Conservation (phyloP, 768 basidiomycete species). For the Cystofilobasidium macerans region DNA sequence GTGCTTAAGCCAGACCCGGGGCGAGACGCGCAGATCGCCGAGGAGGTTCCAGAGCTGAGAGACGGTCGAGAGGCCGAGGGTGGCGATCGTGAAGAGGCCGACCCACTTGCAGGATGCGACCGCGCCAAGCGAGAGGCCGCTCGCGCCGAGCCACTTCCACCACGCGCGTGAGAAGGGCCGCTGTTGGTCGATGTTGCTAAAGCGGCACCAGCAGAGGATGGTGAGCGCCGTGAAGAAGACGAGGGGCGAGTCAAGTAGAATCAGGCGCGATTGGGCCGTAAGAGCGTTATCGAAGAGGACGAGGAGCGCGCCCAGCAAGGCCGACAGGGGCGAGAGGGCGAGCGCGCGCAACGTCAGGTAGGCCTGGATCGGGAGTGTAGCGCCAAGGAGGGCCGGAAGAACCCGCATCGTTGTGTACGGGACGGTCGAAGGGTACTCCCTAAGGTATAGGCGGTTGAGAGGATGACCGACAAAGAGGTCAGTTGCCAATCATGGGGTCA, state of each 20-base stretch:
- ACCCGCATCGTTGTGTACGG: conserved; percentile 96
- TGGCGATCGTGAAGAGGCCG: conserved; percentile 93
- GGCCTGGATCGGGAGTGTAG: conserved; percentile 76
- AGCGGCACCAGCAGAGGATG: conserved; percentile 73
- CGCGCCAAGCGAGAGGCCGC: conserved; percentile 81
- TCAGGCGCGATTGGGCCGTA: conserved; percentile 88
- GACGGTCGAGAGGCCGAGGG: conserved; percentile 73
- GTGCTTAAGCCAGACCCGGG: conserved; percentile 65
- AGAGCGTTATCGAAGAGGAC: conserved; percentile 95
- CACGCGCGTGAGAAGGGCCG: conserved; percentile 62
- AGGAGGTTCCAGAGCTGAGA: conserved; percentile 79
- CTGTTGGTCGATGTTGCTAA: conserved; percentile 67
- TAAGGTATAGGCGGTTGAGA: conserved; percentile 34
- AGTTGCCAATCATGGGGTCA: not conserved
- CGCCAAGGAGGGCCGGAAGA: conserved; percentile 79
- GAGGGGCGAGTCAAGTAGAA: conserved; percentile 95
- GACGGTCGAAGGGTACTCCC: conserved; percentile 63
- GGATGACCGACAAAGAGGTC: not conserved
- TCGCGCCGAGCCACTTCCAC: conserved; percentile 86
- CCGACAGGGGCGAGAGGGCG: conserved; percentile 81
- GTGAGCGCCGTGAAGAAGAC: conserved; percentile 95
- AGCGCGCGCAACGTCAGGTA: conserved; percentile 90
- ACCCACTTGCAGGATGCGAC: conserved; percentile 97
- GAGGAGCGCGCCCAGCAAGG: conserved; percentile 79
- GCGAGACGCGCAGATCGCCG: conserved; percentile 69